Evolutionary conservation across 192 early-diverging fungal species (phyloP), one percentile per base, ranked within the genome.

Genomic region (Lobosporangium transversale): DNA sequence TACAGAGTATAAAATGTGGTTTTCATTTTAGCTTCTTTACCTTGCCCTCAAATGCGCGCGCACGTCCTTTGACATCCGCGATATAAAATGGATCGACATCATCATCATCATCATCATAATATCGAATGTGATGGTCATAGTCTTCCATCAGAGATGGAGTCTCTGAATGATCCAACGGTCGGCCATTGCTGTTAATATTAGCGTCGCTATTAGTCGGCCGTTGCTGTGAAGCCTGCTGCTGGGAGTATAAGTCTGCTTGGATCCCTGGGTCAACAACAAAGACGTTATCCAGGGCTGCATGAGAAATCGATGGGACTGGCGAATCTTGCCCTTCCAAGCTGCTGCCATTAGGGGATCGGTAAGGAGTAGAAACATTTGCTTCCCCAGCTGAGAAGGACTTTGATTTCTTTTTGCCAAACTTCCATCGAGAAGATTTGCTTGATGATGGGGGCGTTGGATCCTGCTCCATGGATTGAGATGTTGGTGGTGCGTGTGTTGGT

Each of bases 361-460:
- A 71, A 10, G 70, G 54, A 5, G 47, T 62, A 20, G 56, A 45
- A 7, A 18, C 21, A 0, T 9, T 2, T 20, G 40, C 10, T 24
- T 61, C 63, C n/a, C 64, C 63, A 3, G 52, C 51, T 1, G 73
- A 67, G 48, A 76, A 57, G 4, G 65, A 62, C 37, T 76, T 76
- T 62, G 73, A 62, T 44, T 76, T 76, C 33, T 76, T 76, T 33
- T 76, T 76, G 0, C 63, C 58, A 35, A 76, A 66, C 1, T 53
- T 66, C 71, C 71, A 75, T n/a, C 58, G 62, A 17, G 63, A 75
- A 17, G 49, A 24, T 48, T 68, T 68, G n/a, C 55, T 23, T 3
- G 55, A 27, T 47, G 49, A 26, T 14, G 64, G 23, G 1, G 42
- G 10, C 4, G n/a, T 11, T 17, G 51, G 48, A 5, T 64, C 53